Conservation (phyloP, 225 moss, liverwort and hornwort genomes). For the Lunularia cruciata region DNA sequence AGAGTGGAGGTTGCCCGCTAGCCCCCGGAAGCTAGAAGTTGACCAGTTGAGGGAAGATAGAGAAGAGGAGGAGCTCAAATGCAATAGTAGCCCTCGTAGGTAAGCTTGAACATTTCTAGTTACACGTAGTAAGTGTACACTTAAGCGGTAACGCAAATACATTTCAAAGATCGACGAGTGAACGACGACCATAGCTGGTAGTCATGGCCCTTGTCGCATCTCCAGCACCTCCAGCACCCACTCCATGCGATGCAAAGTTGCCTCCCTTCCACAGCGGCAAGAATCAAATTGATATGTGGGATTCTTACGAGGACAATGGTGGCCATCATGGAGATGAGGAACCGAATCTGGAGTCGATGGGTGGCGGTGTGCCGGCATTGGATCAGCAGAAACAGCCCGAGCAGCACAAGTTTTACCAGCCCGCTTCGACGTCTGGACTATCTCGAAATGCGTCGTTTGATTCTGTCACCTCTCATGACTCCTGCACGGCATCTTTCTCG, state of each 20-base stretch:
- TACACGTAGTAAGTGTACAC: neutral
- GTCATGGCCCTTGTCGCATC: conserved; percentile 14
- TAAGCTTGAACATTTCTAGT: neutral
- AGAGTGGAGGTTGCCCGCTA: conserved; percentile 2
- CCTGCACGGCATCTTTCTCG: conserved; percentile 47
- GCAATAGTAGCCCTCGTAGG: neutral
- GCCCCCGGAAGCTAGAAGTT: conserved; percentile 3
- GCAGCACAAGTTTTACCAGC: conserved; percentile 1
- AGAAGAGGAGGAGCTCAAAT: conserved; percentile 8
- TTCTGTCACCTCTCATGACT: conserved; percentile 46
- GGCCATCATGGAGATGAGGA: conserved; percentile 17
- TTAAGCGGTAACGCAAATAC: neutral
- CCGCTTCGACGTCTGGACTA: conserved; percentile 30
- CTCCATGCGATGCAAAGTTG: conserved; percentile 13
- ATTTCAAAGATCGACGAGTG: neutral
- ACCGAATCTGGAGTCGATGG: conserved; percentile 33
- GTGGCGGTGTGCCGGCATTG: conserved; percentile 24
- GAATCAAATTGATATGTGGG: conserved; percentile 42
- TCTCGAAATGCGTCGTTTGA: conserved; percentile 52
- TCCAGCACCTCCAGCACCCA: conserved; percentile 1
- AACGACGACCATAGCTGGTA: neutral
- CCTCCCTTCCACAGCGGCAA: conserved; percentile 17
- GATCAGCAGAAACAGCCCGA: conserved; percentile 30
- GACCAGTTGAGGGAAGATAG: conserved; percentile 4
- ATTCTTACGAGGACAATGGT: conserved; percentile 29